phyloP scores from a whole-genome alignment of 2,329 filamentous ascomycete genomes.

The Cordyceps cateniannulata region DNA sequence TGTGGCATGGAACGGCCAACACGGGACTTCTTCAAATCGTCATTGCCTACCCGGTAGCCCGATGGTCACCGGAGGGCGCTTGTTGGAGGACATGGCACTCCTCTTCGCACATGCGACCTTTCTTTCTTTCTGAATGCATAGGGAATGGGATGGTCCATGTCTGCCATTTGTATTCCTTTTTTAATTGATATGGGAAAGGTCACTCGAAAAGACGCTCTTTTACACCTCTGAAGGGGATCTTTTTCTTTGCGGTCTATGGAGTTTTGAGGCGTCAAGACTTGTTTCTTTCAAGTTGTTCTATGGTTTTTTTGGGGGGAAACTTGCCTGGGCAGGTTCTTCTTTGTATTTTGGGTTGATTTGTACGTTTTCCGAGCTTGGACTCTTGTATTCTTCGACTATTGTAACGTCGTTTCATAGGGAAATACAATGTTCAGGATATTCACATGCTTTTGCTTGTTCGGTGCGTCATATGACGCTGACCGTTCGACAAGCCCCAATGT shows the following conservation, averaged over 20 bases:
- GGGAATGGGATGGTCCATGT: background rate
- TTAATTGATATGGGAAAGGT: background rate
- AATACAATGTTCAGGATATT: constrained; percentile 2
- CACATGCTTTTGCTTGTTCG: background rate
- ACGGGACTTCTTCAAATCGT: background rate
- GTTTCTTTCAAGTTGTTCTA: background rate
- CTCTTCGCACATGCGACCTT: background rate
- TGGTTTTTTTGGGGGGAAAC: background rate
- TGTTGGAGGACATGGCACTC: background rate
- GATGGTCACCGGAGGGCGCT: background rate
- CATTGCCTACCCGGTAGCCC: background rate
- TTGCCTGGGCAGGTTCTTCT: background rate
- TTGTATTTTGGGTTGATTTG: background rate
- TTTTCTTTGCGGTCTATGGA: background rate
- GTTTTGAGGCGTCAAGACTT: background rate
- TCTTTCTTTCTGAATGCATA: background rate
- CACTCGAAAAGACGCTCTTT: constrained; percentile 5
- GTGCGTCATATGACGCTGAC: too few species aligned
- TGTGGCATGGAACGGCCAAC: background rate
- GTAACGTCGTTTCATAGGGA: background rate
- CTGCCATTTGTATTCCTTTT: constrained; percentile 1
- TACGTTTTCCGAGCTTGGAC: background rate
- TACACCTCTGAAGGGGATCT: background rate
- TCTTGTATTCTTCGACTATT: background rate
- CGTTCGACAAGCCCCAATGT: too few species aligned